phyloP scores from a whole-genome alignment of 2,329 filamentous ascomycete species.

The Hymenoscyphus fructigenus region DNA sequence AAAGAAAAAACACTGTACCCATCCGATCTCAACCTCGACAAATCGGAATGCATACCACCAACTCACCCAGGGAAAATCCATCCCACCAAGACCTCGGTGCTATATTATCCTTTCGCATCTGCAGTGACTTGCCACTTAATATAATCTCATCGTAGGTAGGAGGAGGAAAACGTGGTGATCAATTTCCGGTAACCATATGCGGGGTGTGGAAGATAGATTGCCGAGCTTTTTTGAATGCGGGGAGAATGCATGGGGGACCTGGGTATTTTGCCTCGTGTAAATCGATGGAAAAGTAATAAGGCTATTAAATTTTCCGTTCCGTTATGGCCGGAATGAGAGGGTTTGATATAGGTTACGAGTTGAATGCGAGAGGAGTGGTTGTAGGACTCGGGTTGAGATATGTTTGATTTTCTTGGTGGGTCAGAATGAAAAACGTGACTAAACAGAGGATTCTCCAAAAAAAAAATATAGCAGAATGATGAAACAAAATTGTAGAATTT shows the following conservation, averaged over 20 bases:
- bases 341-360: background rate
- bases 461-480: too few species aligned
- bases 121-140: background rate
- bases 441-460: too few species aligned
- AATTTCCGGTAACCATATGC: background rate
- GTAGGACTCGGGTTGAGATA: too few species aligned
- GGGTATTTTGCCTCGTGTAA: conserved; percentile 10
- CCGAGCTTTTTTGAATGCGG: background rate
- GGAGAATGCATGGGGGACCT: background rate
- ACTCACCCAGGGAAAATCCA: background rate
- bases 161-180: background rate
- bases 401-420: background rate
- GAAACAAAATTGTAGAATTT: too few species aligned
- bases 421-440: too few species aligned
- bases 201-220: conserved; percentile 6
- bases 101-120: too few species aligned
- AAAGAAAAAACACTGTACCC: background rate
- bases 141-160: background rate
- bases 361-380: too few species aligned
- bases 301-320: conserved; percentile 11
- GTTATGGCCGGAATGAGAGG: background rate
- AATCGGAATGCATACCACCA: background rate
- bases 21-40: background rate
- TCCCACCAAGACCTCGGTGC: background rate
- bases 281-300: background rate